Evolutionary conservation across 225 moss, liverwort and hornwort genomes (phyloP).

Genomic region (Climacium dendroides): DNA sequence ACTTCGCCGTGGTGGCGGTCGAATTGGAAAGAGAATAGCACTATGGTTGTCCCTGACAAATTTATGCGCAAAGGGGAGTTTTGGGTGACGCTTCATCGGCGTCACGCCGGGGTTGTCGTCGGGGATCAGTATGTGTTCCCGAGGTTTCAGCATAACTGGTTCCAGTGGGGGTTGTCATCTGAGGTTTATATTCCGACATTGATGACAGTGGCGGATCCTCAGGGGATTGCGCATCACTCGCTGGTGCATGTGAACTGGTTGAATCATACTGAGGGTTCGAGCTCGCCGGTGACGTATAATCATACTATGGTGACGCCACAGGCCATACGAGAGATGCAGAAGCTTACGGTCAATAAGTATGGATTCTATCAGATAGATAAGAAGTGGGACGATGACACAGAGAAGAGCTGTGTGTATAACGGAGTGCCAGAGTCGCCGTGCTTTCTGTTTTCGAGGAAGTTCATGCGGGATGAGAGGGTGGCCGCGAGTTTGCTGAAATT

Average conservation of each 20-base stretch:
- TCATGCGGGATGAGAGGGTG: neutral
- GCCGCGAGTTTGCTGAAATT: neutral
- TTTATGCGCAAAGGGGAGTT: constrained; percentile 48
- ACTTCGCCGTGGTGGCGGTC: neutral
- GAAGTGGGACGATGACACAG: neutral
- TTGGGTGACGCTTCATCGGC: constrained; percentile 42
- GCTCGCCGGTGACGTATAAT: neutral
- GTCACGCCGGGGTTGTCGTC: constrained; percentile 34
- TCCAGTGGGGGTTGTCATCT: neutral
- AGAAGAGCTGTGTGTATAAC: constrained; percentile 14
- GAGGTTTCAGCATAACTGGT: constrained; percentile 10
- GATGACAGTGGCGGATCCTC: neutral
- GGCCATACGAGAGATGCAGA: neutral
- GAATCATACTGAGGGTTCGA: neutral
- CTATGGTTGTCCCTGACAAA: neutral
- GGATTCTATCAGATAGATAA: neutral
- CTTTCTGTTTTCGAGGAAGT: constrained; percentile 34
- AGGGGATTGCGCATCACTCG: constrained; percentile 11
- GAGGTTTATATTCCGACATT: constrained; percentile 50
- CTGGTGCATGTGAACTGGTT: constrained; percentile 46
- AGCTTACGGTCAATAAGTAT: neutral
- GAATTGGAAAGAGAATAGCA: neutral
- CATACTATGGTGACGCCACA: neutral
- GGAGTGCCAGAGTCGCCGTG: constrained; percentile 11
- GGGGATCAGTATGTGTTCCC: constrained; percentile 22